Evolutionary conservation across 148 eudicot genomes (phyloP), one percentile per base, ranked within the genome.

Genomic region (Silene uniflora): DNA sequence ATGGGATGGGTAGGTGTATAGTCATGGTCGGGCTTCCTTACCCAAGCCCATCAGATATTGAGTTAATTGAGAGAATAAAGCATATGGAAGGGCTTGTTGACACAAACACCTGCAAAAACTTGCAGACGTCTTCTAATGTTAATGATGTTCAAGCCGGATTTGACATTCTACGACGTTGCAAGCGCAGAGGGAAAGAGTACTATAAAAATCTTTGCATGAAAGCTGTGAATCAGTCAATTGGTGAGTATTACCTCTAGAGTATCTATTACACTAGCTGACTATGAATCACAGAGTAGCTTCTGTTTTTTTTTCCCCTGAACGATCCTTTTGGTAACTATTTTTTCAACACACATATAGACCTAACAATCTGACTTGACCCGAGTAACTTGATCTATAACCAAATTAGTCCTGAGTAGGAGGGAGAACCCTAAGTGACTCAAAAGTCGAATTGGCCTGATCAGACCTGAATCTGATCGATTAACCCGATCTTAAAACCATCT

Each of bases 181-280:
- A 84, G 79, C 91, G 77, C 47, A 88, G 90, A 81, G 98, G 97
- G 76, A 92, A 82, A 72, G 93, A 92, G 73, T 94, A 94, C 46
- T 94, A 94, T 17, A 97, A 94, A 82, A 94, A 94, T 88, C 92
- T 94, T 71, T 92, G 97, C 85, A 94, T 92, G 96, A 94, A 94
- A 81, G 97, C 97, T 76, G 97, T 94, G 71, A 91, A 94, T 88
- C 98, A 94, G 85, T 94, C 97, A n/a, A 90, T 91, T 67, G 98
- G 98, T 94, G 75, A 70, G 91, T 84, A 32, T 4, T 71, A 69
- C 55, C 32, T 19, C 44, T 58, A 23, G 0, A 67, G 32, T 58
- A 59, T 16, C 35, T 32, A 32, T 67, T 18, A 52, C 4, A 12
- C 18, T 64, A 13, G 5, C n/a, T 35, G 47, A 12, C 24, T 35